phyloP scores from a whole-genome alignment of 768 basidiomycete genomes.

The Chalciporus chontae region DNA sequence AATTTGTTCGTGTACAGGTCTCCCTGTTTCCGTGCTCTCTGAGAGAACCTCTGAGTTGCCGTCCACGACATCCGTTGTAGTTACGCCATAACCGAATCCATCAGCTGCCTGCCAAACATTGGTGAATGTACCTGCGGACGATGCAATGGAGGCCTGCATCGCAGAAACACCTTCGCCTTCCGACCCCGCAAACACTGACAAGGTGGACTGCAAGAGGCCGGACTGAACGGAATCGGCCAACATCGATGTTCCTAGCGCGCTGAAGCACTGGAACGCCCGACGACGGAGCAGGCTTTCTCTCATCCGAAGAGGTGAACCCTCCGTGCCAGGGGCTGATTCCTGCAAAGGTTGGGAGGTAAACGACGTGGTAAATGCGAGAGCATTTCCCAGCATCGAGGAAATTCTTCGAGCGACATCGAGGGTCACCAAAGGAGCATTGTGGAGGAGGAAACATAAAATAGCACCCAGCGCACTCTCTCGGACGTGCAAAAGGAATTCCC shows the following conservation, averaged over 20 bases:
- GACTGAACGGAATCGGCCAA: constrained; percentile 83
- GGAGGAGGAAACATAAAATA: constrained; percentile 80
- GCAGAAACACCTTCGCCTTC: constrained; percentile 81
- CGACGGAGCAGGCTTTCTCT: constrained; percentile 82
- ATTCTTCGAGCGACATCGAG: constrained; percentile 90
- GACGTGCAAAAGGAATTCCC: constrained; percentile 88
- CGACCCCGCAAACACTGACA: constrained; percentile 80
- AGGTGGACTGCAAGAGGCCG: constrained; percentile 74
- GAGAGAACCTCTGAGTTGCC: constrained; percentile 34
- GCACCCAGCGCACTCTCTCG: constrained; percentile 89
- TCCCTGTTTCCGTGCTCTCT: constrained; percentile 27
- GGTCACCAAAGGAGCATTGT: constrained; percentile 79
- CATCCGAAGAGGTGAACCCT: constrained; percentile 61
- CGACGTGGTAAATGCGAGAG: constrained; percentile 84
- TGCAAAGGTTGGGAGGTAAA: constrained; percentile 71
- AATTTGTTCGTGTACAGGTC: constrained; percentile 71
- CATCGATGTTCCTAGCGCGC: constrained; percentile 70
- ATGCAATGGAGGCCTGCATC: constrained; percentile 89
- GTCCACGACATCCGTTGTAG: constrained; percentile 56
- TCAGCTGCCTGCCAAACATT: constrained; percentile 85
- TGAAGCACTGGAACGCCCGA: constrained; percentile 87
- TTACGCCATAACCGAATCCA: constrained; percentile 90
- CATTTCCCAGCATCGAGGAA: constrained; percentile 82
- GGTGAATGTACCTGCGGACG: constrained; percentile 78
- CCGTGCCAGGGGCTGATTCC: constrained; percentile 44